A percentile compares a stretch with the other conserved stretches of the same genome.
Evolutionary conservation across 495 filamentous ascomycete genomes (phyloP).

Genomic region (Filosporella fistucella): DNA sequence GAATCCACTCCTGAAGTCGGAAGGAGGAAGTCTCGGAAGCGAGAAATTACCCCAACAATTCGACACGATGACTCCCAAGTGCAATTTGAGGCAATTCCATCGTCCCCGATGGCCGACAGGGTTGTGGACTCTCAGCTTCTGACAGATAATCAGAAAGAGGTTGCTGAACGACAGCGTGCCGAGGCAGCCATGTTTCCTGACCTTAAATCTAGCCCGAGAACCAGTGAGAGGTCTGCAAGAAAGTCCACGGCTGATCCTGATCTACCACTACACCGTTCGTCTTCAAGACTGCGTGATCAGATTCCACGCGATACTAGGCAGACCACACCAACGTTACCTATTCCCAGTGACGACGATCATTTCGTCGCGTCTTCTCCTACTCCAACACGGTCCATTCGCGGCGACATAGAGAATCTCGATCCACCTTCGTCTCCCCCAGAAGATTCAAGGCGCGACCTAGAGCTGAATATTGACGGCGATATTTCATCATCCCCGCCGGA

Average conservation of each 20-base stretch:
- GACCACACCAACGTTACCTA: constrained; percentile 43
- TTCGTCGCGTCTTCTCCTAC: constrained; percentile 83
- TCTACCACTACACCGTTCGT: constrained; percentile 14
- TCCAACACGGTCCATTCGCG: constrained; percentile 38
- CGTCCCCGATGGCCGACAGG: constrained; percentile 39
- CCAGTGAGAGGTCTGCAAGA: constrained; percentile 9
- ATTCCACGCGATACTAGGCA: constrained; percentile 27
- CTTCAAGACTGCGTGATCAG: constrained; percentile 9
- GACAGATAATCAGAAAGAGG: constrained; percentile 71
- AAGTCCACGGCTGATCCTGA: constrained; percentile 12
- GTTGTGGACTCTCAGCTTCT: constrained; percentile 57
- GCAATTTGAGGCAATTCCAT: constrained; percentile 63
- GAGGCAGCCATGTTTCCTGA: constrained; percentile 67
- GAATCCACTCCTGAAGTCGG: constrained; percentile 24
- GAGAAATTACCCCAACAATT: constrained; percentile 28
- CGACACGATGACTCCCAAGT: constrained; percentile 78
- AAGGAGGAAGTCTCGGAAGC: constrained; percentile 19
- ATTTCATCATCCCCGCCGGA: constrained; percentile 17
- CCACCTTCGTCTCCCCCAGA: constrained; percentile 52
- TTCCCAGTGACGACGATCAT: constrained; percentile 45
- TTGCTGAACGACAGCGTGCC: constrained; percentile 56
- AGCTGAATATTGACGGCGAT: constrained; percentile 2
- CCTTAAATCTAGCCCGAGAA: constrained; percentile 21
- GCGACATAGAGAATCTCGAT: constrained; percentile 38
- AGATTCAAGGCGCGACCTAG: constrained; percentile 5